phyloP scores from a whole-genome alignment of 2,329 filamentous ascomycete genomes.

The Venturia carpophila region DNA sequence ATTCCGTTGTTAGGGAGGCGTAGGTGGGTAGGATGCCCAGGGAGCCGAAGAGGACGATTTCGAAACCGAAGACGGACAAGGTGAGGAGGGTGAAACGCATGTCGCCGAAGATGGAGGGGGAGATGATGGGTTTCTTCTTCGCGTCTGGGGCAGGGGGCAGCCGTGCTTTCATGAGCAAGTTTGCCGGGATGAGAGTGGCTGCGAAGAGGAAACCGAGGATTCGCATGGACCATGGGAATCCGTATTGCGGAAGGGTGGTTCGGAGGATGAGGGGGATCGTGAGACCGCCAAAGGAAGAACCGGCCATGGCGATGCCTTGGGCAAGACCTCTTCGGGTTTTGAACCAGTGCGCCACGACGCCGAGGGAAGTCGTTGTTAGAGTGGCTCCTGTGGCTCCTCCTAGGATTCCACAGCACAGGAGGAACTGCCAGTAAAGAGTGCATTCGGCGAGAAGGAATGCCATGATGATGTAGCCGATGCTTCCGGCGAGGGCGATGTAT shows the following conservation, averaged over 20 bases:
- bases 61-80: conserved; percentile 30
- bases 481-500: neutral
- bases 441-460: conserved; percentile 15
- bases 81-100: conserved; percentile 29
- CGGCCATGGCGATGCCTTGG: conserved; percentile 34
- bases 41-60: conserved; percentile 22
- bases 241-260: conserved; percentile 26
- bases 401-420: conserved; percentile 34
- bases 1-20: conserved; percentile 20
- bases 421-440: conserved; percentile 36
- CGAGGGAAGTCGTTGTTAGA: conserved; percentile 32
- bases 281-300: conserved; percentile 31
- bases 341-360: conserved; percentile 35
- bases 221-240: conserved; percentile 33
- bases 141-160: conserved; percentile 16
- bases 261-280: conserved; percentile 31
- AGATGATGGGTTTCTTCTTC: conserved; percentile 27
- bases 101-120: conserved; percentile 27
- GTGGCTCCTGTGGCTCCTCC: conserved; percentile 34
- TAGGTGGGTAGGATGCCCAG: conserved; percentile 16
- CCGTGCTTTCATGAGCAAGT: conserved; percentile 29
- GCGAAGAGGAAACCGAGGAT: conserved; percentile 34
- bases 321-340: conserved; percentile 31
- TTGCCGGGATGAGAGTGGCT: conserved; percentile 29
- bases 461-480: conserved; percentile 7